Base-by-base conservation (phyloP, 805 yeast species). In the Ogataea wickerhamii region DNA sequence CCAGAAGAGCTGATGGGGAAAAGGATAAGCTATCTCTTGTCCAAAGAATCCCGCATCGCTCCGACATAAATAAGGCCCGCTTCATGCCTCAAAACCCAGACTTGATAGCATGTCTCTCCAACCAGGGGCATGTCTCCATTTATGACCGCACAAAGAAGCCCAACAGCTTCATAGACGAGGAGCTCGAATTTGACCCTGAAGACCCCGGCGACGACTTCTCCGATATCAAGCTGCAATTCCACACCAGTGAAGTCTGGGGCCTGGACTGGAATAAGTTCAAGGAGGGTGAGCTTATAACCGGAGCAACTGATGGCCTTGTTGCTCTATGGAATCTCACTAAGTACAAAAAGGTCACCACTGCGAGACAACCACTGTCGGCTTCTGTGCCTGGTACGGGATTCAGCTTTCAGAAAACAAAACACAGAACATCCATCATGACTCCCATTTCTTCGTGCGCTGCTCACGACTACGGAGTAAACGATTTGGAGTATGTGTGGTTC, bases 71-170 rank as follows among this genome's bases (percentile, higher is more conserved):
- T 55, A 73, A 76, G 44, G 80, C 84, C 0, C 68, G 82, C 25
- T 76, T 74, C 51, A 76, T 85, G 79, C 95, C 96, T 0, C 91
- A 83, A 48, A 89, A 89, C 52, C 93, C 93, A 2, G 93, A 88
- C 52, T 53, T 89, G 4, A 69, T 89, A 4, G 87, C 89, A 2
- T 74, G 87, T 14, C 76, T 80, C 7, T 77, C 84, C 29, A 76
- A 82, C 28, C 57, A 64, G 22, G 96, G 96, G 1, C 66, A 72
- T 11, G 66, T 82, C 10, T 76, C 71, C 36, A 62, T 89, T 4
- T 86, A 80, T 59, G 95, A 89, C 58, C 70, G 93, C 49, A 88
- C 97, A 0, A 87, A 86, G 56, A 95, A 87, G 57, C 71, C 87
- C 11, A 60, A 57, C 34, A 53, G 44, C 23, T 60, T 43, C 28